Evolutionary conservation across 495 filamentous ascomycete species (phyloP).

Genomic region (Neurospora sp.): DNA sequence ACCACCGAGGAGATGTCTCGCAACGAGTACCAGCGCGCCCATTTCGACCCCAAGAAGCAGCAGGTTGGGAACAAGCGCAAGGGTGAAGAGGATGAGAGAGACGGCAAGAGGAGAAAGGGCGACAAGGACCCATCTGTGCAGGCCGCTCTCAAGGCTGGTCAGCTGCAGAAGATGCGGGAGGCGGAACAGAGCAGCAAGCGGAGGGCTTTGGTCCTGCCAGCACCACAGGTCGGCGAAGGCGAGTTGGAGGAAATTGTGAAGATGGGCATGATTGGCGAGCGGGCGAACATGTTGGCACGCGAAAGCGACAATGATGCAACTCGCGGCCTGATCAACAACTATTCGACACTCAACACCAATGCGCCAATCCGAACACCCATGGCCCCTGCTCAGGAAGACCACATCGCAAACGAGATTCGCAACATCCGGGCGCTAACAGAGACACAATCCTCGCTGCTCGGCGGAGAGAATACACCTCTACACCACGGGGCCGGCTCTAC

Average conservation of each 20-base stretch:
- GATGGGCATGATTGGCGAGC: slow-evolving; percentile 91
- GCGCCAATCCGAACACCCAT: slow-evolving; percentile 87
- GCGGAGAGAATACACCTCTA: slow-evolving; percentile 86
- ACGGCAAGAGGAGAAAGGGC: slow-evolving; percentile 73
- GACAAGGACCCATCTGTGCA: slow-evolving; percentile 76
- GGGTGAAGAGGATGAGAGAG: slow-evolving; percentile 72
- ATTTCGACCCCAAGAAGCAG: slow-evolving; percentile 90
- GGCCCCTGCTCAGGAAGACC: slow-evolving; percentile 85
- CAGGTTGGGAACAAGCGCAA: slow-evolving; percentile 94
- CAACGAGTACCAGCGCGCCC: slow-evolving; percentile 81
- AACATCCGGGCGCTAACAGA: slow-evolving; percentile 90
- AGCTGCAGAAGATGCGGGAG: slow-evolving; percentile 92
- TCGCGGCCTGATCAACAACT: slow-evolving; percentile 75
- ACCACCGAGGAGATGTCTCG: slow-evolving; percentile 66
- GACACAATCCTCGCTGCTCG: slow-evolving; percentile 89
- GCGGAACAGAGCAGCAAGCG: slow-evolving; percentile 95
- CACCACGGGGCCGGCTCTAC: slow-evolving; percentile 74
- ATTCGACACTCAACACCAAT: slow-evolving; percentile 65
- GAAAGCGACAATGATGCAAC: slow-evolving; percentile 80
- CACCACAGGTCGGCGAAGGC: slow-evolving; percentile 81
- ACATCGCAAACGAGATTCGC: slow-evolving; percentile 89
- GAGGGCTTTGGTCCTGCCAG: slow-evolving; percentile 64
- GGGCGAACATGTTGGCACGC: slow-evolving; percentile 64
- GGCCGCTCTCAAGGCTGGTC: slow-evolving; percentile 86
- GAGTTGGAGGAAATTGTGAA: slow-evolving; percentile 98